Evolutionary conservation across 1,139 yeast genomes (phyloP), one percentile per base, ranked within the genome.

Genomic region (Meyerozyma sp.): DNA sequence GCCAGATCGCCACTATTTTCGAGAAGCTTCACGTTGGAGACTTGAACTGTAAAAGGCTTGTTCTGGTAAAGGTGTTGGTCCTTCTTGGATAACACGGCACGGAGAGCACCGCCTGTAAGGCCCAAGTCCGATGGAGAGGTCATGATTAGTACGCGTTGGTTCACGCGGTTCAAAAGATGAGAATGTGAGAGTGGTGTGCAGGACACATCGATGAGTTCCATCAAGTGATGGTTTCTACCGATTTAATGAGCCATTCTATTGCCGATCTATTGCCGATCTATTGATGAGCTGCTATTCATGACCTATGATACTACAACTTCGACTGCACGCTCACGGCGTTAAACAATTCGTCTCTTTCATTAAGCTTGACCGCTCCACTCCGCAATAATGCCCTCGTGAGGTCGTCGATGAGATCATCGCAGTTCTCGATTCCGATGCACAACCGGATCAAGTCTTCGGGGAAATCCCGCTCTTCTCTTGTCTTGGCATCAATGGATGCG

Each of bases 401-500:
- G 58, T 90, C 97, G 27, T 72, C 81, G 45, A 89, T 83, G 58
- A 84, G 68, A 50, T 79, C 84, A 51, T 77, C 80, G 32, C 75
- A 65, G 57, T 81, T 79, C 59, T 86, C 95, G 49, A 86, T 90
- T 45, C 97, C 97, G 43, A 90, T 83, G 62, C 96, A 90, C 46
- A 90, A 75, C 55, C 97, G 76, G 55, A 90, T 82, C 57, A 90
- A 72, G 62, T 91, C 97, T 63, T 90, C 96, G 2, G 97, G 96
- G 66, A 90, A 82, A 35, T 83, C 89, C 59, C 97, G 78, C 63
- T 86, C 95, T 47, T 83, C 82, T 61, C 96, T 78, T 8, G 90
- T 83, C 57, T 86, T 81, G 32, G 90, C 84, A 57, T 89, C 96
- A 51, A 91, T 90, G 5, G 96, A 84, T n/a, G 97, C 97, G 60